Conservation (phyloP, 2,329 filamentous ascomycete species). For the Phyllosticta citrichinensis region DNA sequence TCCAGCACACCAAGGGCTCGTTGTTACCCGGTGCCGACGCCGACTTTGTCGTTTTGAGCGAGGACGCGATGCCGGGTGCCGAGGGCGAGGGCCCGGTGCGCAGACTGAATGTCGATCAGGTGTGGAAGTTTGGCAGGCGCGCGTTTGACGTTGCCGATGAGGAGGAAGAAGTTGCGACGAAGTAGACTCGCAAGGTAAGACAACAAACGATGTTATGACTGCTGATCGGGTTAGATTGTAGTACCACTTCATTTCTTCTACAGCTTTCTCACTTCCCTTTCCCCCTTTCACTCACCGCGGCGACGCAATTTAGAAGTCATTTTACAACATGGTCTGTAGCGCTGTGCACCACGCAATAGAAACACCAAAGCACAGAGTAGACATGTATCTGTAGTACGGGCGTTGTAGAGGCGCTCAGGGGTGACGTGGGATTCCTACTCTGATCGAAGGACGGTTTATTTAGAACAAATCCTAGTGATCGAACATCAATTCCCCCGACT, state of each 20-base stretch:
- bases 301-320: neutral
- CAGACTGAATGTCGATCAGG: conserved; percentile 58
- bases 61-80: conserved; percentile 39
- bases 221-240: neutral
- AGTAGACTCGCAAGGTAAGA: neutral
- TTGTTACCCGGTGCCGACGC: conserved; percentile 37
- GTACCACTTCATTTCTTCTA: neutral
- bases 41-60: conserved; percentile 51
- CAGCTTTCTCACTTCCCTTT: neutral
- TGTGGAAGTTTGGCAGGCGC: conserved; percentile 63
- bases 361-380: neutral
- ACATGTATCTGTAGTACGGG: neutral
- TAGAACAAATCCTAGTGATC: neutral
- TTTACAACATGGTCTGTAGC: neutral
- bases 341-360: neutral
- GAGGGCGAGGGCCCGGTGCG: conserved; percentile 29
- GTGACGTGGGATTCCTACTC: neutral
- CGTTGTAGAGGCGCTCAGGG: neutral
- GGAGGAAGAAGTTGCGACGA: neutral
- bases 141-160: neutral
- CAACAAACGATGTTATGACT: neutral
- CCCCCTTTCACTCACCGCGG: neutral
- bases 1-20: conserved; percentile 56
- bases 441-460: neutral
- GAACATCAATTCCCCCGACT: too few relatives aligned